These are phyloP conservation scores for Capsicum pubescens DNA, from an alignment of 257 asterid species.

Conservation along the genomic window DNA sequence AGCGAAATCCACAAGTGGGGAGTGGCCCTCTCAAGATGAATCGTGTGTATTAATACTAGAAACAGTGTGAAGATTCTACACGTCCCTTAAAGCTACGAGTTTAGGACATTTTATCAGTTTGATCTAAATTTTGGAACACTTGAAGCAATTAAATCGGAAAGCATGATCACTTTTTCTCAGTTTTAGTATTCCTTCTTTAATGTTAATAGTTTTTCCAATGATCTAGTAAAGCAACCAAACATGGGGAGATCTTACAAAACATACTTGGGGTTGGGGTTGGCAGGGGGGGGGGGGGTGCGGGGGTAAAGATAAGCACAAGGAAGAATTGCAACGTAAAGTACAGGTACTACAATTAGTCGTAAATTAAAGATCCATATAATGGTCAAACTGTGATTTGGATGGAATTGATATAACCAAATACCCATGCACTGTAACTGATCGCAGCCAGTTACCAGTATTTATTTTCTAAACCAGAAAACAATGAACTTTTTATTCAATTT, in stretches of 20 bases:
- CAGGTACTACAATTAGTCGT: not conserved
- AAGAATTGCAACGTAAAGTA: not conserved
- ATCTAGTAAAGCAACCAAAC: not conserved
- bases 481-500: not conserved
- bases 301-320: not conserved
- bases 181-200: not conserved
- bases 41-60: not conserved
- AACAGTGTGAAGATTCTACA: not conserved
- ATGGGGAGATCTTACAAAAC: not conserved
- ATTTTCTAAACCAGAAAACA: not conserved
- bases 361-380: not conserved
- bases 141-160: not conserved
- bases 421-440: too few species aligned
- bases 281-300: too few species aligned
- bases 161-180: not conserved
- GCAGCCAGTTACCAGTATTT: not conserved
- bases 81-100: not conserved
- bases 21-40: too few species aligned
- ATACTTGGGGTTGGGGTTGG: too few species aligned
- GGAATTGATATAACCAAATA: too few species aligned
- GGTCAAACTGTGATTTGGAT: too few species aligned
- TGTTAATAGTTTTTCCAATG: not conserved
- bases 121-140: not conserved
- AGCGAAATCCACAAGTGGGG: too few species aligned
- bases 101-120: conserved; percentile 5